phyloP scores from a whole-genome alignment of 345 rosid genomes.

The Physaria fendleri region DNA sequence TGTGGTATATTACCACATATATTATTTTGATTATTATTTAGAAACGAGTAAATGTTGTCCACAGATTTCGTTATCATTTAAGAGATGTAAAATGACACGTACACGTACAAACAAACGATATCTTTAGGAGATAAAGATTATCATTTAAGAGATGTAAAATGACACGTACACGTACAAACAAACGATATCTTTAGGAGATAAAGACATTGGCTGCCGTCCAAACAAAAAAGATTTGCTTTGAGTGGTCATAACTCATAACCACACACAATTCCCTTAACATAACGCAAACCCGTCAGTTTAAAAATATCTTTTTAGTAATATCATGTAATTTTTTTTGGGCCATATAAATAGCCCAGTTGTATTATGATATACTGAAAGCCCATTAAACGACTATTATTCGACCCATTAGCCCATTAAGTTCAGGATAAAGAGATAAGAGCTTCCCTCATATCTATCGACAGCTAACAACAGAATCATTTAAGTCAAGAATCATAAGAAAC shows the following conservation, averaged over 20 bases:
- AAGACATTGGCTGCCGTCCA: no score
- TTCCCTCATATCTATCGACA: no score
- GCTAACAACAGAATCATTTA: neutral
- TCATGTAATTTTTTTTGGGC: no score
- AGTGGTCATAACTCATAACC: no score
- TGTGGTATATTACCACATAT: neutral
- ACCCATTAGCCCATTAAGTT: neutral
- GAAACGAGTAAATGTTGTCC: neutral
- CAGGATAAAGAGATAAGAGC: neutral
- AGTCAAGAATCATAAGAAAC: slow-evolving; percentile 13
- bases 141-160: neutral
- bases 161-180: no score
- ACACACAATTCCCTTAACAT: no score
- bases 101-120: no score
- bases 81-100: no score
- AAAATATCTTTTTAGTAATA: no score
- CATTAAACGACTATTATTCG: neutral
- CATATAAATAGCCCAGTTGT: neutral
- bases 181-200: neutral
- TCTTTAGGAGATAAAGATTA: neutral
- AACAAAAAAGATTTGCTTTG: no score
- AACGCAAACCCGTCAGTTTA: no score
- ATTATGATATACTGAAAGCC: neutral
- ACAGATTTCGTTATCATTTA: neutral
- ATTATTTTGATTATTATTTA: neutral